These are phyloP conservation scores for Emericellopsis cladophorae DNA, from an alignment of 2,329 filamentous ascomycete species.

Conservation along the genomic window DNA sequence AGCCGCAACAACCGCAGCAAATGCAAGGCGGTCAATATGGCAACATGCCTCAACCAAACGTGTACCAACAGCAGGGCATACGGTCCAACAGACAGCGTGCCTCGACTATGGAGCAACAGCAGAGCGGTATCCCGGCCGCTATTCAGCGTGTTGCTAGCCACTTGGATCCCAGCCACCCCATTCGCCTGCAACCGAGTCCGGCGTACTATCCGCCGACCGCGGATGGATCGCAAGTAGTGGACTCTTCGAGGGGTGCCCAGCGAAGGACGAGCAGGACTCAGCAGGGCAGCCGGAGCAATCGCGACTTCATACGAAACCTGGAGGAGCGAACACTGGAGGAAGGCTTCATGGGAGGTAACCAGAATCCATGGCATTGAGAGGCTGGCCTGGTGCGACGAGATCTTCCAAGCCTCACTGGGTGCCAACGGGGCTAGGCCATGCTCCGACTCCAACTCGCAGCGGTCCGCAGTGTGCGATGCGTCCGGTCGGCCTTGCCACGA, in stretches of 20 bases:
- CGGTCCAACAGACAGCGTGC: conserved; percentile 75
- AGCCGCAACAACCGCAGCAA: conserved; percentile 48
- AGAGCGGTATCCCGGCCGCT: conserved; percentile 80
- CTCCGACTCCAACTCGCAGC: no score
- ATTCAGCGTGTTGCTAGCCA: conserved; percentile 94
- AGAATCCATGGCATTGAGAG: conserved; percentile 54
- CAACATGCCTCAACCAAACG: conserved; percentile 32
- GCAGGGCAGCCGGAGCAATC: conserved; percentile 46
- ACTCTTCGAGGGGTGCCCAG: conserved; percentile 41
- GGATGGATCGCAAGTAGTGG: conserved; percentile 60
- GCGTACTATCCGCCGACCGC: conserved; percentile 93
- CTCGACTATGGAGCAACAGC: conserved; percentile 91
- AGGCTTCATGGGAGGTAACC: conserved; percentile 64
- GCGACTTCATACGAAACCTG: conserved; percentile 88
- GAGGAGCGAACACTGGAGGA: conserved; percentile 93
- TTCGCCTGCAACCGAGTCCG: conserved; percentile 85
- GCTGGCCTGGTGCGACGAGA: conserved; percentile 1
- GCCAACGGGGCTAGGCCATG: no score
- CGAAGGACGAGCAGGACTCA: conserved; percentile 65
- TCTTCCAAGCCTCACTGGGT: no score
- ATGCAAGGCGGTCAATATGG: conserved; percentile 40
- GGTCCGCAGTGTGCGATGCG: no score
- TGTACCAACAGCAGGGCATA: conserved; percentile 54
- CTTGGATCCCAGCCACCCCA: conserved; percentile 86
- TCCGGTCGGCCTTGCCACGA: no score